phyloP scores from a whole-genome alignment of 2,329 filamentous ascomycete genomes.

The Chlorencoelia australis region DNA sequence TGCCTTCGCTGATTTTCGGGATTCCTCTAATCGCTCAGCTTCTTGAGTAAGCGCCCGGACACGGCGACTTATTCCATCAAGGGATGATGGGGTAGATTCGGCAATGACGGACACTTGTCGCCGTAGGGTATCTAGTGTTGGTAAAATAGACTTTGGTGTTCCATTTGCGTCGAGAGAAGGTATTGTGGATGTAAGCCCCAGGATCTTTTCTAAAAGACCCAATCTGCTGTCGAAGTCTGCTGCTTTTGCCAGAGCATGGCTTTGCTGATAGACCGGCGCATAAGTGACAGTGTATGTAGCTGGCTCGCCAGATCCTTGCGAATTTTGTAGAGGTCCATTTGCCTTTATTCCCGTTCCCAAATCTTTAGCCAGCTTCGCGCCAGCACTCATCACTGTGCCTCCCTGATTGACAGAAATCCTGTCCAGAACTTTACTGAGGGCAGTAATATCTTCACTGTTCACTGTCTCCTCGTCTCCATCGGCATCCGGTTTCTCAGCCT shows the following conservation, averaged over 20 bases:
- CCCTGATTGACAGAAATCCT: slow-evolving; percentile 39
- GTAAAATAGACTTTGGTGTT: slow-evolving; percentile 61
- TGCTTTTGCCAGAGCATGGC: slow-evolving; percentile 65
- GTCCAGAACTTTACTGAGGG: slow-evolving; percentile 63
- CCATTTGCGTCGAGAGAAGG: slow-evolving; percentile 49
- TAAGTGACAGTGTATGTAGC: slow-evolving; percentile 57
- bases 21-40: slow-evolving; percentile 60
- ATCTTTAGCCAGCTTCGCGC: slow-evolving; percentile 23
- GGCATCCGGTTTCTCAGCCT: slow-evolving; percentile 35
- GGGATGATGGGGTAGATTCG: slow-evolving; percentile 58
- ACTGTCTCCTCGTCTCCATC: slow-evolving; percentile 26
- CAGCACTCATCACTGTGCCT: slow-evolving; percentile 8
- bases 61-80: slow-evolving; percentile 61
- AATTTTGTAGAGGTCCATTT: slow-evolving; percentile 18
- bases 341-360: slow-evolving; percentile 22
- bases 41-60: slow-evolving; percentile 63
- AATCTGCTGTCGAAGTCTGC: slow-evolving; percentile 83
- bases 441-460: slow-evolving; percentile 46
- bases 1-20: slow-evolving; percentile 50
- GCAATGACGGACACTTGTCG: slow-evolving; percentile 69
- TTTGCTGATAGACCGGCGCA: slow-evolving; percentile 53
- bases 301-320: slow-evolving; percentile 18
- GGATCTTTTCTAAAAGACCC: slow-evolving; percentile 63
- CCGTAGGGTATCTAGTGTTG: slow-evolving; percentile 70
- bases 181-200: slow-evolving; percentile 68